A percentile compares a stretch with the other conserved stretches of the same genome.
Evolutionary conservation across 176 grass and related monocot species (phyloP).

Genomic region (Zea luxurians): DNA sequence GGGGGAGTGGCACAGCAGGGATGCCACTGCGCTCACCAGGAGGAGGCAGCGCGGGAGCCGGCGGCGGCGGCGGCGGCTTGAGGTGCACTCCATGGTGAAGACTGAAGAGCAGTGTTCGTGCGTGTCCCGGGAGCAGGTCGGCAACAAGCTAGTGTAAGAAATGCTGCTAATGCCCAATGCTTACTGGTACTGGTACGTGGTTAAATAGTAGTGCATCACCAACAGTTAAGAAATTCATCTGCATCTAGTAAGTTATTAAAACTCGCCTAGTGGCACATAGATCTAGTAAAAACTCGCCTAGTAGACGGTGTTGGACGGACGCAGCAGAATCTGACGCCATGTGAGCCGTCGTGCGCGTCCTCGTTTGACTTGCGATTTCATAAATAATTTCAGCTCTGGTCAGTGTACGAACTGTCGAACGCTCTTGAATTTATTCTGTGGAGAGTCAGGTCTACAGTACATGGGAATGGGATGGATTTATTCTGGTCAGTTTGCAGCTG

Average conservation of each 20-base stretch:
- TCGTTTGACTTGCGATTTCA: constrained; percentile 50
- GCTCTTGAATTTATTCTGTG: not conserved
- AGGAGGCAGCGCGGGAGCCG: constrained; percentile 19
- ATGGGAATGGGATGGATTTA: not conserved
- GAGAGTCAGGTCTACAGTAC: not conserved
- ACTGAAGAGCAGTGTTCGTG: constrained; percentile 6
- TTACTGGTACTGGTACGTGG: not conserved
- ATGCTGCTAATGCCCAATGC: not conserved
- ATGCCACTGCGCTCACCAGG: not conserved
- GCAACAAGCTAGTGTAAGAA: constrained; percentile 13
- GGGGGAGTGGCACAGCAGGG: too few relatives aligned
- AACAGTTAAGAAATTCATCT: constrained; percentile 1
- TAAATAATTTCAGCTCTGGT: constrained; percentile 4
- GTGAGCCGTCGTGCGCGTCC: constrained; percentile 19
- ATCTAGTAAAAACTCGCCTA: too few relatives aligned
- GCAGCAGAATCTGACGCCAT: constrained; percentile 44
- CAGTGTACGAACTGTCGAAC: constrained; percentile 14
- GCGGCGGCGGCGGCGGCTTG: constrained; percentile 3
- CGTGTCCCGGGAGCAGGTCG: too few relatives aligned
- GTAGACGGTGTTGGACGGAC: not conserved
- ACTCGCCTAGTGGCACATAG: not conserved
- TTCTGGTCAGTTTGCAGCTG: not conserved
- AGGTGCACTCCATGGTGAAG: constrained; percentile 40
- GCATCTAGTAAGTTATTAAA: too few relatives aligned
- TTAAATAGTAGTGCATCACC: not conserved